Evolutionary conservation across 345 rosid genomes (phyloP).

Genomic region (Citrus medica): DNA sequence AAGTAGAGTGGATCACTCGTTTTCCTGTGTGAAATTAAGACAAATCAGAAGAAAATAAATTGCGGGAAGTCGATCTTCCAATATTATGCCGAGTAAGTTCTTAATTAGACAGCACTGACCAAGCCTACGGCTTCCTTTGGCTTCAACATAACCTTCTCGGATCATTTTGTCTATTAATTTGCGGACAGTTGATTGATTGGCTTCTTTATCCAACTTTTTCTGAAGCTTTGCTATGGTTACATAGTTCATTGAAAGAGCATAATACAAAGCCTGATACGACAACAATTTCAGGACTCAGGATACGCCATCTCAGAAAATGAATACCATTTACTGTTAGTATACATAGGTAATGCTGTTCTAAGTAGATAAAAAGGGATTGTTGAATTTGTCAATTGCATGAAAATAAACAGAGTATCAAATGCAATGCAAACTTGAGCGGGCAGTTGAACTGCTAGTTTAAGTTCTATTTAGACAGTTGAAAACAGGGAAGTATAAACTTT

Average conservation of each 20-base stretch:
- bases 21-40: conserved; percentile 52
- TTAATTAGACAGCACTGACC: conserved; percentile 38
- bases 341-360: not conserved
- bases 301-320: not conserved
- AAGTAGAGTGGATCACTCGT: conserved; percentile 69
- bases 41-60: conserved; percentile 5
- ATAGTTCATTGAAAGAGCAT: conserved; percentile 78
- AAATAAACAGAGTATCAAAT: not conserved
- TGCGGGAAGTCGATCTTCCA: not conserved
- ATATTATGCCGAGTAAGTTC: conserved; percentile 6
- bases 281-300: conserved; percentile 12
- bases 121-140: conserved; percentile 74
- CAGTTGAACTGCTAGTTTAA: not conserved
- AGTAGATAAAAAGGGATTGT: not conserved
- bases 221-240: conserved; percentile 72
- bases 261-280: conserved; percentile 63
- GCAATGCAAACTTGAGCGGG: not conserved
- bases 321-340: not conserved
- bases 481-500: not conserved
- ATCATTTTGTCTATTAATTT: conserved; percentile 72
- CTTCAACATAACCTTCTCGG: conserved; percentile 72
- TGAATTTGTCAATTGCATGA: not conserved
- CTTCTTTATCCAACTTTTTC: conserved; percentile 70
- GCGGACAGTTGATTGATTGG: conserved; percentile 58
- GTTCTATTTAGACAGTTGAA: too few species aligned